These are phyloP conservation scores for Solanum pimpinellifolium DNA, from an alignment of 257 asterid species.

Conservation along the genomic window DNA sequence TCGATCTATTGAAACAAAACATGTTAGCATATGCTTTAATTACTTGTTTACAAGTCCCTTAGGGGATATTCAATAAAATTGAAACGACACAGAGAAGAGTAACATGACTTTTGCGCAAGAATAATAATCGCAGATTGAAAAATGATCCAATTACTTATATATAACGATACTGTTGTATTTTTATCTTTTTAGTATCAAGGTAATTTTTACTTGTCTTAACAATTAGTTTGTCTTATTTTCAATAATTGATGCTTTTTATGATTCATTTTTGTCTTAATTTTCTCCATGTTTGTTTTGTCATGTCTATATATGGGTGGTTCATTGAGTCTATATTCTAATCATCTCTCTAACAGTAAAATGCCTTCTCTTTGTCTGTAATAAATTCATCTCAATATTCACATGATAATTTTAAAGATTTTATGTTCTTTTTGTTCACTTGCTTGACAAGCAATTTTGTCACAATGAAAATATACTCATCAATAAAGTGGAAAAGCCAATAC, in stretches of 20 bases:
- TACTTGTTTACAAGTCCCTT: background rate
- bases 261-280: background rate
- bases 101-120: background rate
- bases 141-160: background rate
- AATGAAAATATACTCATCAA: no score
- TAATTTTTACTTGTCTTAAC: background rate
- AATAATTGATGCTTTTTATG: background rate
- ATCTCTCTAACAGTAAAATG: no score
- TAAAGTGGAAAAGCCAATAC: no score
- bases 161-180: background rate
- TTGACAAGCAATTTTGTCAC: no score
- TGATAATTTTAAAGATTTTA: no score
- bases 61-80: no score
- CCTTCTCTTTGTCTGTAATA: no score
- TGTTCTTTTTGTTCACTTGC: no score
- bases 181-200: background rate
- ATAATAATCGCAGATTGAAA: accelerated
- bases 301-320: background rate
- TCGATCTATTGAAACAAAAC: background rate
- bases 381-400: no score
- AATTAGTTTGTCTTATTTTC: background rate
- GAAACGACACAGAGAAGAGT: no score
- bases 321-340: background rate
- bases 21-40: background rate
- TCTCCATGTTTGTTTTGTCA: background rate